Evolutionary conservation across 352 stramenopile genomes (phyloP).

Genomic region (Phytopythium oedochilum): DNA sequence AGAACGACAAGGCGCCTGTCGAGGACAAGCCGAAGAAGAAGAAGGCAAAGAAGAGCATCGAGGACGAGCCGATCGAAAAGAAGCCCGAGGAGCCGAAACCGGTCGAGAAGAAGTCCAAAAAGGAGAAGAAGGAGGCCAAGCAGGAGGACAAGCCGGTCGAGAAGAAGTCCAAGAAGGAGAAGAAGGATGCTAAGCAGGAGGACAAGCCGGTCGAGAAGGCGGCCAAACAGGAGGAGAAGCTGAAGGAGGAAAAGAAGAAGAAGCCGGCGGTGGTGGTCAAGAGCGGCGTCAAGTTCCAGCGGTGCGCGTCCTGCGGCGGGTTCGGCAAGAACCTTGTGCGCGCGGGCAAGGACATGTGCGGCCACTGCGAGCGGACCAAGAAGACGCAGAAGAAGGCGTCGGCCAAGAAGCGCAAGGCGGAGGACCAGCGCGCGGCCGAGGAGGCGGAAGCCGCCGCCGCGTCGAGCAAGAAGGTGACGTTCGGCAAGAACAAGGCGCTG

Average conservation of each 20-base stretch:
- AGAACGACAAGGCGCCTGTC: conserved; percentile 21
- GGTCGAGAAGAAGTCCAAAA: conserved; percentile 34
- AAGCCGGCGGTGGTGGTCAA: conserved; percentile 34
- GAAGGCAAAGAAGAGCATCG: conserved; percentile 19
- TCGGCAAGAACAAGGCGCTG: conserved; percentile 82
- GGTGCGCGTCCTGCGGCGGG: conserved; percentile 57
- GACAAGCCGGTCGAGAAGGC: conserved; percentile 3
- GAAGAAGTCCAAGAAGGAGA: conserved; percentile 10
- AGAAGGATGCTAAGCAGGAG: conserved; percentile 15
- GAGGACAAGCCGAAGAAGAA: too few species aligned
- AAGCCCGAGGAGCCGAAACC: conserved; percentile 16
- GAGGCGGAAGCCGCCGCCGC: conserved; percentile 25
- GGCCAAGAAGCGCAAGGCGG: conserved; percentile 64
- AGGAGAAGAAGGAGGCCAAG: conserved; percentile 23
- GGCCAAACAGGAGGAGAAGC: conserved; percentile 7
- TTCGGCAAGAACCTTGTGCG: conserved; percentile 73
- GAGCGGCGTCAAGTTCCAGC: conserved; percentile 73
- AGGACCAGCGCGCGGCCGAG: conserved; percentile 21
- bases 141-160: conserved; percentile 8
- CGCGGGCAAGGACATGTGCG: conserved; percentile 54
- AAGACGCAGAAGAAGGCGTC: conserved; percentile 59
- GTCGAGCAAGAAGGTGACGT: conserved; percentile 74
- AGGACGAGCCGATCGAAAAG: conserved; percentile 16
- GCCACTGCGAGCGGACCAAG: conserved; percentile 64
- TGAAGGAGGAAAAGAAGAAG: conserved; percentile 22